These are phyloP conservation scores for Groenewaldozyma sp. DNA, from an alignment of 1,139 yeast genomes.

Conservation along the genomic window DNA sequence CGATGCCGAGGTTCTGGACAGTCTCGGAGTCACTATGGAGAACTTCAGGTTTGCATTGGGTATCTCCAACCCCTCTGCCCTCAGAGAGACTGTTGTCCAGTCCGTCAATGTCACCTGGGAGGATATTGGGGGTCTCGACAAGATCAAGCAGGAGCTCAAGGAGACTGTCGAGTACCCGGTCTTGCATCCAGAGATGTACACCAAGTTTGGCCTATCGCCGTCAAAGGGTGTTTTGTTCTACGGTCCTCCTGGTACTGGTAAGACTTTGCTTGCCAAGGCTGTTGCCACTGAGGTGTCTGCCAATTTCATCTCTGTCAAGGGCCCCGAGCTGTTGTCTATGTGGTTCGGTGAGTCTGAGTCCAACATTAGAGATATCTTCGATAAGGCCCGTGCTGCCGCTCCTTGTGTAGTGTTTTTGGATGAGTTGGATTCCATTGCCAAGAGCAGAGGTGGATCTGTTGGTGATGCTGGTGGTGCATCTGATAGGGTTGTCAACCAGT, in stretches of 20 bases:
- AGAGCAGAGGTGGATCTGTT: slow-evolving; percentile 81
- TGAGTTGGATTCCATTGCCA: slow-evolving; percentile 96
- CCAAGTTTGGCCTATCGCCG: slow-evolving; percentile 95
- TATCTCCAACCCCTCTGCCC: slow-evolving; percentile 96
- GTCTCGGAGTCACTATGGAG: slow-evolving; percentile 97
- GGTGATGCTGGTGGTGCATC: slow-evolving; percentile 96
- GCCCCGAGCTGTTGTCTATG: slow-evolving; percentile 96
- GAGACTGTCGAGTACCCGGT: slow-evolving; percentile 99
- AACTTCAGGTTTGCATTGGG: slow-evolving; percentile 97
- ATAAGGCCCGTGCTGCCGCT: slow-evolving; percentile 98
- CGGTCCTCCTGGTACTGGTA: slow-evolving; percentile 99
- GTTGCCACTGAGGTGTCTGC: slow-evolving; percentile 98
- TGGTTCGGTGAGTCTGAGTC: slow-evolving; percentile 99
- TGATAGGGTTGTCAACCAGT: slow-evolving; percentile 96
- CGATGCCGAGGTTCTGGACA: slow-evolving; percentile 93
- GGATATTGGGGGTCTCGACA: slow-evolving; percentile 92
- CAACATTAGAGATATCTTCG: slow-evolving; percentile 92
- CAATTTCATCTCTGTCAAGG: slow-evolving; percentile 91
- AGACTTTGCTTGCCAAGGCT: slow-evolving; percentile 92
- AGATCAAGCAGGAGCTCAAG: slow-evolving; percentile 90
- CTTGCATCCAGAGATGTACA: slow-evolving; percentile 95
- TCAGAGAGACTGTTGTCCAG: slow-evolving; percentile 98
- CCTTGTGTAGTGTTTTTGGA: slow-evolving; percentile 97
- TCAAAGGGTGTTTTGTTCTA: slow-evolving; percentile 96
- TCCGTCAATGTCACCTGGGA: slow-evolving; percentile 98